Base-by-base conservation (phyloP, 306 rosid genomes). In the Castanopsis chinensis region DNA sequence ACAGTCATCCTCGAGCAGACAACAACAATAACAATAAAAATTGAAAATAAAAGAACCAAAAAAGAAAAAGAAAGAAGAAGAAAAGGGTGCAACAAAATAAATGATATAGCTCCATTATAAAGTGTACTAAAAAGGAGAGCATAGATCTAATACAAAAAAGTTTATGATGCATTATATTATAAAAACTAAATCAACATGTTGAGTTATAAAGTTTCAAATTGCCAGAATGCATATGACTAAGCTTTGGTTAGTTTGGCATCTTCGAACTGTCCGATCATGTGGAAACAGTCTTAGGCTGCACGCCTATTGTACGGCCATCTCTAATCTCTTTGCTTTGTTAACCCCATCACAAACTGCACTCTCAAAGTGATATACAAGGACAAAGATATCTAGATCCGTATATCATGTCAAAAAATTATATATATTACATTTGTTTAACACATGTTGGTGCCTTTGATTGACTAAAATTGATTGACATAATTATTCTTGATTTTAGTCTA, bases 241-340 rank as follows among this genome's bases (percentile, higher is more conserved):
- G 87, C 83, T 79, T 41, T 83, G 81, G 90, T 92, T 87, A 90
- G 15, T 21, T 25, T 20, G 67, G 93, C 79, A 87, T 92, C 86
- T 87, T 83, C 87, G 90, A 75, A 88, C 89, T 68, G 53, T 68
- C 72, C 11, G 72, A 68, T n/a, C 72, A 67, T 33, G 72, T 67
- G 72, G 72, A 19, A 23, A 19, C 52, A 18, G 17, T 7, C 53
- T 19, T 67, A 67, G 51, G 71, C 35, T 17, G 71, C 71, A 67
- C 49, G 51, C 71, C 71, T 33, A 67, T 67, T 67, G 27, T 67
- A 67, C 71, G 49, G 71, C 49, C 35, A 33, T 65, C 51, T 4
- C 30, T 10, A 21, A n/a, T 10, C 9, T 30, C 70, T 1, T 65
- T 30, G 41, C 37, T 63, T 63, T 15, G 69, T 63, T 63, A 61